Evolutionary conservation across 2,329 filamentous ascomycete species (phyloP), one percentile per base, ranked within the genome.

Genomic region (Meredithiella fracta): DNA sequence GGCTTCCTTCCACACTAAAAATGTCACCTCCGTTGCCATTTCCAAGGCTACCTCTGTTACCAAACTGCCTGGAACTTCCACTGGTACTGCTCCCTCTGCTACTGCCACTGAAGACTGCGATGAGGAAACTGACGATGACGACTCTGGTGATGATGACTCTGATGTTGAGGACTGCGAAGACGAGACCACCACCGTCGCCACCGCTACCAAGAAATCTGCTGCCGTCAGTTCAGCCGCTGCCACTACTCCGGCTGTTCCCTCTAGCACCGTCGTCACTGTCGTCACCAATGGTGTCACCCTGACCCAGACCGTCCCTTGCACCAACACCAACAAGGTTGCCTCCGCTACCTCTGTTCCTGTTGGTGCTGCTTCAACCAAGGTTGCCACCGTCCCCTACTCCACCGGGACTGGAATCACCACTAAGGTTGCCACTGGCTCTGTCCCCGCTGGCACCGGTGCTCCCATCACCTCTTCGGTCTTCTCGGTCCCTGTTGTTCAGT

Each of bases 251-350:
- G n/a, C 26, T 34, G 26, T 11, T 25, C 31, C 42, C 5, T 29
- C 37, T 9, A 31, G 25, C 11, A 54, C 52, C 15, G 37, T 40
- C 17, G 44, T 29, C 22, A 47, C 40, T 37, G 20, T 34, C 15
- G 23, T 34, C 9, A 34, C 38, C 25, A 20, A 56, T 34, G 47
- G 54, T 22, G 37, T 42, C 25, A 40, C 22, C 23, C 8, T 22
- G 11, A 56, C 47, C 29, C 6, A 25, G 23, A 40, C 54, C 14
- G 31, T 40, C n/a, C 34, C 54, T 44, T 50, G 54, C 54, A 29
- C 25, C 22, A 50, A 55, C 29, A 56, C 20, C 23, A 47, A 38
- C 54, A 34, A 47, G 55, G 22, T 25, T 22, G n/a, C 23, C 22
- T 34, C 55, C 22, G 23, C 38, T n/a, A 38, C 47, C 23, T 20